phyloP scores from a whole-genome alignment of 192 early-diverging fungal species.

The Cladochytrium replicatum region DNA sequence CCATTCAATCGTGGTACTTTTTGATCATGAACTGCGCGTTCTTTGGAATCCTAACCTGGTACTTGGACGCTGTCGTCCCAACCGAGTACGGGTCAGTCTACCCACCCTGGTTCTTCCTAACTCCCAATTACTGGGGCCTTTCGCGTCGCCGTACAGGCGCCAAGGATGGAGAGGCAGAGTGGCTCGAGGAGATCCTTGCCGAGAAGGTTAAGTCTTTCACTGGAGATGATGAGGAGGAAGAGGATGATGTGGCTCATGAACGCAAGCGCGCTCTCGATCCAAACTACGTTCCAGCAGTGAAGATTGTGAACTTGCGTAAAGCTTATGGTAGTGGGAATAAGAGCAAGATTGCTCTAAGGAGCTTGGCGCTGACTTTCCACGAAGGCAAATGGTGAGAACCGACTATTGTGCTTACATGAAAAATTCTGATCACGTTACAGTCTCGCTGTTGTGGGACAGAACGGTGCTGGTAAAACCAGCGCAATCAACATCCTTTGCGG shows the following conservation, averaged over 20 bases:
- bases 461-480: conserved; percentile 69
- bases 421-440: too few species aligned
- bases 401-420: too few species aligned
- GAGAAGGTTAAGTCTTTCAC: conserved; percentile 9
- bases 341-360: conserved; percentile 33
- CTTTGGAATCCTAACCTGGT: conserved; percentile 52
- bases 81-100: conserved; percentile 60
- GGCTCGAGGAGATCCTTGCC: conserved; percentile 25
- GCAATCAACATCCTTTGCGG: conserved; percentile 78
- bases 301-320: conserved; percentile 40
- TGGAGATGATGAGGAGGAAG: conserved; percentile 27
- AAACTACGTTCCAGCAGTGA: conserved; percentile 18
- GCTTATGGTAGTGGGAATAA: conserved; percentile 21
- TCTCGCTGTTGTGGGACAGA: conserved; percentile 59
- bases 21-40: conserved; percentile 56
- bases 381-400: conserved; percentile 23
- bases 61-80: conserved; percentile 67
- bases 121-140: conserved; percentile 58
- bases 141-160: conserved; percentile 7
- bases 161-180: conserved; percentile 14
- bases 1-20: conserved; percentile 51
- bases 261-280: conserved; percentile 27
- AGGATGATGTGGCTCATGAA: conserved; percentile 39
- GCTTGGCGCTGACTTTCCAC: conserved; percentile 24
- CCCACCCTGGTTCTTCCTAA: conserved; percentile 53